Base-by-base conservation (phyloP, 306 rosid species). In the cucumber (Cucumis sativus) region DNA sequence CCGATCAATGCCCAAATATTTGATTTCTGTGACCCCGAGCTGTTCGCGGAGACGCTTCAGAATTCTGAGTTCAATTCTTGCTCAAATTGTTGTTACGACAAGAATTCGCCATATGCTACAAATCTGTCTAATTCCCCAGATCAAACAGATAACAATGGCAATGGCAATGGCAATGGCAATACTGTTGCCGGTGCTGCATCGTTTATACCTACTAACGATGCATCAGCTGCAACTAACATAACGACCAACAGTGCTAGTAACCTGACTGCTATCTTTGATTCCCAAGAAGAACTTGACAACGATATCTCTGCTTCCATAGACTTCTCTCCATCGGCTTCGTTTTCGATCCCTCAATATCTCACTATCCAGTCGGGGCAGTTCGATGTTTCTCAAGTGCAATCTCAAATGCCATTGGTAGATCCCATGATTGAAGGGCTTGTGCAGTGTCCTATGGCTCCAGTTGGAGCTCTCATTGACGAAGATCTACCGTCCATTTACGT, bases 271-370 rank as follows among this genome's bases (percentile, higher is more conserved):
- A 78, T 90, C 83, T 95, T 95, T 80, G 93, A 90, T 75, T 78
- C 97, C 16, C 96, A 83, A 72, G 93, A 95, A 69, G 98, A 94
- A 9, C 80, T 90, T 23, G 97, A 95, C 79, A 92, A 88, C 84
- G 96, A 92, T 83, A 90, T 92, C 49, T 95, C 99, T 17, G 97
- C 96, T 77, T 95, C 97, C 71, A 88, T 92, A 41, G 91, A 95
- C 78, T 95, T 95, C 79, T 88, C 99, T 21, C 81, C 93, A 14
- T 86, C 96, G 23, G 85, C 84, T 68, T 80, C 91, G 28, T 95
- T 92, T 56, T 35, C 84, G 1, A 79, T 88, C n/a, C 88, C 91
- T 12, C 75, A 81, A 4, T 84, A 83, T 77, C 84, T 89, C 33
- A 74, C 79, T 56, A 79, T 73, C 57, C 95, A 84, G 49, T 85